These are phyloP conservation scores for Dalbergia oliveri DNA, from an alignment of 306 rosid genomes.

Conservation along the genomic window DNA sequence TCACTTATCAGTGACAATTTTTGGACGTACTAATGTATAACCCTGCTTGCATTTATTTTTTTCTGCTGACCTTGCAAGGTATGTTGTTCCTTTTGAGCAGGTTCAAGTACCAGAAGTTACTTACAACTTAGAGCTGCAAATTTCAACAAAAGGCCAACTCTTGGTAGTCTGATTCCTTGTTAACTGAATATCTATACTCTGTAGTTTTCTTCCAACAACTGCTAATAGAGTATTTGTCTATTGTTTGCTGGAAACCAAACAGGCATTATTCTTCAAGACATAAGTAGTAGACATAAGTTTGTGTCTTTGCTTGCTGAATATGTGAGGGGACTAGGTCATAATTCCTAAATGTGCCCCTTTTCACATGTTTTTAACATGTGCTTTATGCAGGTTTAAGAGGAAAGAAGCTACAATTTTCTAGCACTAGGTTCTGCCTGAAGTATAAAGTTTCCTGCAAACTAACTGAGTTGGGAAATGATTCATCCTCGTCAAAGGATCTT, in stretches of 20 bases:
- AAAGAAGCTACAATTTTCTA: slow-evolving; percentile 51
- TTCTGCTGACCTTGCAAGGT: slow-evolving; percentile 29
- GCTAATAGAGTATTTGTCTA: slow-evolving; percentile 9
- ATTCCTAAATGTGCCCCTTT: background rate
- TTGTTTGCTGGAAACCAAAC: slow-evolving; percentile 9
- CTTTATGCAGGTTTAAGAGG: slow-evolving; percentile 56
- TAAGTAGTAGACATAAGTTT: background rate
- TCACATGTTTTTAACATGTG: slow-evolving; percentile 14
- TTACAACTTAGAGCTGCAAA: slow-evolving; percentile 52
- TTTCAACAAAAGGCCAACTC: slow-evolving; percentile 40
- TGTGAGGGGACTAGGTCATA: slow-evolving; percentile 18
- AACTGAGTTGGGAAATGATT: slow-evolving; percentile 48
- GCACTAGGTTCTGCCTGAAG: slow-evolving; percentile 45
- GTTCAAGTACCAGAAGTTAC: slow-evolving; percentile 54
- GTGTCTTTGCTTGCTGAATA: slow-evolving; percentile 31
- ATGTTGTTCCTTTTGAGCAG: slow-evolving; percentile 44
- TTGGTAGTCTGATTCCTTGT: slow-evolving; percentile 48
- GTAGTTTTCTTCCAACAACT: background rate
- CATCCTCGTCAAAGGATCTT: slow-evolving; percentile 46
- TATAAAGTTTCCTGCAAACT: slow-evolving; percentile 56
- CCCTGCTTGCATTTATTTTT: background rate
- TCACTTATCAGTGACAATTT: slow-evolving; percentile 8
- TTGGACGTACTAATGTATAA: background rate
- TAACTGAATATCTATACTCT: slow-evolving; percentile 12
- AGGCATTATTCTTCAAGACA: background rate